Percentiles rank a stretch among this genome's conserved stretches.
These are phyloP conservation scores for Triticum dicoccoides DNA, from an alignment of 176 grass and related monocot genomes.

Conservation along the genomic window DNA sequence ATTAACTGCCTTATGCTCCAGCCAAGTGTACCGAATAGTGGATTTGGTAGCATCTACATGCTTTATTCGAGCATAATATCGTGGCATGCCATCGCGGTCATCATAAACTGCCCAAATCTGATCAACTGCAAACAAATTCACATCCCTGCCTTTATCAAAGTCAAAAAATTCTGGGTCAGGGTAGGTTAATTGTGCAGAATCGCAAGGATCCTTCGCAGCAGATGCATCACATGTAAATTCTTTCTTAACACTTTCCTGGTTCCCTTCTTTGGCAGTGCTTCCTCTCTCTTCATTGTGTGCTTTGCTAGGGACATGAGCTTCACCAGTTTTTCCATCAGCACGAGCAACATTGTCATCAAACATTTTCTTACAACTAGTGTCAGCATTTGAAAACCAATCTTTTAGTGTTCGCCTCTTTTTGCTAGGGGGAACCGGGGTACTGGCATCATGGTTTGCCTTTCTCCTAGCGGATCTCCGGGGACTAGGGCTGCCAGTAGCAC, in stretches of 20 bases:
- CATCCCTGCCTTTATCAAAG: slow-evolving; percentile 54
- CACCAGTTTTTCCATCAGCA: slow-evolving; percentile 8
- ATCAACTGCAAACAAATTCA: slow-evolving; percentile 50
- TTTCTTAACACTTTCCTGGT: slow-evolving; percentile 11
- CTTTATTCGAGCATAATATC: slow-evolving; percentile 76
- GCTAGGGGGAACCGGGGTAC: not conserved
- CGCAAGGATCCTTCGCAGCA: slow-evolving; percentile 27
- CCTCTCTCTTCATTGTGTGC: slow-evolving; percentile 17
- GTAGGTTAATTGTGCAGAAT: slow-evolving; percentile 41
- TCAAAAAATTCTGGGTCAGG: slow-evolving; percentile 77
- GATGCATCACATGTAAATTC: slow-evolving; percentile 17
- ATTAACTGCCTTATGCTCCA: slow-evolving; percentile 53
- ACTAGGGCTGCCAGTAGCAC: slow-evolving; percentile 27
- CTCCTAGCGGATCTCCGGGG: slow-evolving; percentile 45
- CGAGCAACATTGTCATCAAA: not conserved
- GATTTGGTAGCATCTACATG: slow-evolving; percentile 33
- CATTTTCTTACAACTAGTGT: slow-evolving; percentile 16
- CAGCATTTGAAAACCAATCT: slow-evolving; percentile 35
- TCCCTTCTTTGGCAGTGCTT: slow-evolving; percentile 12
- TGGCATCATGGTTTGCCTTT: slow-evolving; percentile 29
- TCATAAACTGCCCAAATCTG: slow-evolving; percentile 92
- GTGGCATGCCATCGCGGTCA: slow-evolving; percentile 73
- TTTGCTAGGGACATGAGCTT: slow-evolving; percentile 31
- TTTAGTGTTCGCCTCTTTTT: slow-evolving; percentile 37
- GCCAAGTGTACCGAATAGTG: slow-evolving; percentile 54